A percentile compares a stretch with the other conserved stretches of the same genome.
Conservation (phyloP, 1,139 yeast genomes). For the Geotrichum aggregatum region DNA sequence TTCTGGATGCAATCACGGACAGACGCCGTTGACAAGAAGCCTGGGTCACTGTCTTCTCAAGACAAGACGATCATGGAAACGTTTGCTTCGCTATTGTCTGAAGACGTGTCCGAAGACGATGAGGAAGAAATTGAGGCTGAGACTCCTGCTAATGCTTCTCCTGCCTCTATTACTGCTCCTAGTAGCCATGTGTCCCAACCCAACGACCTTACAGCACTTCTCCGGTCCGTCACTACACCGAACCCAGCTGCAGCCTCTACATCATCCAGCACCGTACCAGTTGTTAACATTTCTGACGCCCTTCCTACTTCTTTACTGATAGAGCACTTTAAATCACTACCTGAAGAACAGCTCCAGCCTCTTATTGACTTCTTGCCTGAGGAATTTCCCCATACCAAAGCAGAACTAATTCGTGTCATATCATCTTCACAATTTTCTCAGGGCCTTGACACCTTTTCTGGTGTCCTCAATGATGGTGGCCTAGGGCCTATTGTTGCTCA, state of each 20-base stretch:
- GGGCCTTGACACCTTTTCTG: conserved; percentile 45
- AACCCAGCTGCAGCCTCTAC: conserved; percentile 2
- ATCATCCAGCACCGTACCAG: conserved; percentile 24
- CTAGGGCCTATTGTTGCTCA: conserved; percentile 53
- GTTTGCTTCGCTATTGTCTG: conserved; percentile 52
- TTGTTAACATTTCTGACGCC: conserved; percentile 41
- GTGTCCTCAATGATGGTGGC: conserved; percentile 46
- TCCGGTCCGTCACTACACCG: conserved; percentile 20
- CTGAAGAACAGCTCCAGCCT: conserved; percentile 40
- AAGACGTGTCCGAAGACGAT: conserved; percentile 43
- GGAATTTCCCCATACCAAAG: conserved; percentile 42
- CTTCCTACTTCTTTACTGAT: conserved; percentile 43
- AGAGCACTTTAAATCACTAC: conserved; percentile 42
- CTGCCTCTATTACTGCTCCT: not conserved
- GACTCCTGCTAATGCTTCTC: conserved; percentile 1
- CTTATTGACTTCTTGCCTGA: conserved; percentile 48
- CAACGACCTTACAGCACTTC: conserved; percentile 10
- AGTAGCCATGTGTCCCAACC: conserved; percentile 1
- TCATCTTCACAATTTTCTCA: conserved; percentile 54
- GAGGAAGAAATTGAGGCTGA: conserved; percentile 32
- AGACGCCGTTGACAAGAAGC: conserved; percentile 54
- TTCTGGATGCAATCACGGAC: conserved; percentile 86
- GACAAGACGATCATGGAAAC: conserved; percentile 54
- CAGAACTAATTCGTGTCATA: conserved; percentile 46
- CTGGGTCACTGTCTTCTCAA: conserved; percentile 51